These are phyloP conservation scores for Phytophthora macrochlamydospora DNA, from an alignment of 352 stramenopile genomes.

Conservation along the genomic window DNA sequence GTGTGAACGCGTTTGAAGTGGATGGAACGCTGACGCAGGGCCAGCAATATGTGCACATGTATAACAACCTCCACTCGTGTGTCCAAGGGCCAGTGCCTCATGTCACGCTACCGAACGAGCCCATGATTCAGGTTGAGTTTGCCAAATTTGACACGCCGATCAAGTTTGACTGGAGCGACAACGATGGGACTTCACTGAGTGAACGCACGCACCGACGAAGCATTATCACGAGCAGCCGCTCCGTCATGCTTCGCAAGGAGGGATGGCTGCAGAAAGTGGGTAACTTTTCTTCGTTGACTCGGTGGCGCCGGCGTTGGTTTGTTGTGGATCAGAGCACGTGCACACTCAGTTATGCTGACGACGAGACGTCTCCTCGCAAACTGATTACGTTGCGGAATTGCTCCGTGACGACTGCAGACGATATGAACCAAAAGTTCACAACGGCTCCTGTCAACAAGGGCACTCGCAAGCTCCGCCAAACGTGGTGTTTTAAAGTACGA, in stretches of 20 bases:
- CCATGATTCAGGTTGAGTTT: conserved; percentile 78
- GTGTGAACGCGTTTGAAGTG: conserved; percentile 85
- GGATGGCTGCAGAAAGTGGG: conserved; percentile 87
- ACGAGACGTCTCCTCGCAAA: conserved; percentile 68
- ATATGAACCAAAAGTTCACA: conserved; percentile 87
- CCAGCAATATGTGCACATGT: conserved; percentile 78
- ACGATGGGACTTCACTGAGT: conserved; percentile 27
- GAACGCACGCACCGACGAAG: conserved; percentile 53
- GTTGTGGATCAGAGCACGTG: conserved; percentile 79
- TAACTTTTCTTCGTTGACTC: conserved; percentile 69
- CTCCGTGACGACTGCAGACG: conserved; percentile 71
- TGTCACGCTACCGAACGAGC: conserved; percentile 65
- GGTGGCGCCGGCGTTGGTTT: conserved; percentile 83
- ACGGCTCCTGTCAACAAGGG: conserved; percentile 78
- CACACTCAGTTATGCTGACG: conserved; percentile 80
- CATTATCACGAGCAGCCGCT: conserved; percentile 57
- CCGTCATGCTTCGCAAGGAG: conserved; percentile 73
- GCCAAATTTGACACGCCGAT: conserved; percentile 62
- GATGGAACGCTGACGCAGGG: conserved; percentile 70
- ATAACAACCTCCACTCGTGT: conserved; percentile 82
- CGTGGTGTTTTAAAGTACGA: conserved; percentile 83
- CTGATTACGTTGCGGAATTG: conserved; percentile 76
- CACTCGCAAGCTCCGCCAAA: conserved; percentile 74
- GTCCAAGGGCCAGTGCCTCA: conserved; percentile 75
- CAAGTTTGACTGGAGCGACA: conserved; percentile 76